Evolutionary conservation across 2,329 filamentous ascomycete species (phyloP).

Genomic region (Fusarium ramigenum): DNA sequence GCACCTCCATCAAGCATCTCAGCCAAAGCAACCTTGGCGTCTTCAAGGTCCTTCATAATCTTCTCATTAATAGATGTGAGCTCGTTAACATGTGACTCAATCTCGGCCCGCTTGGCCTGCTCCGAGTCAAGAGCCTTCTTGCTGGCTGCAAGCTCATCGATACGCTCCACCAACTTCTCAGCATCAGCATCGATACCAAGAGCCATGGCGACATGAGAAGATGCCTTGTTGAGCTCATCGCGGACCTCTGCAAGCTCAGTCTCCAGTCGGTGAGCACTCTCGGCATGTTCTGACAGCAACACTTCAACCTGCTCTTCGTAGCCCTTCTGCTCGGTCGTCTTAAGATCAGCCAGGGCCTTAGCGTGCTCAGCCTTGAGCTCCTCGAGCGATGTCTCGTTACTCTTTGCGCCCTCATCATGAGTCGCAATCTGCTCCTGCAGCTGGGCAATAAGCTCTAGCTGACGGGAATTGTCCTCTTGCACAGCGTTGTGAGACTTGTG

Average conservation of each 20-base stretch:
- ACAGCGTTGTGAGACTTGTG: conserved; percentile 66
- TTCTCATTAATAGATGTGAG: conserved; percentile 67
- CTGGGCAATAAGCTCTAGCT: conserved; percentile 59
- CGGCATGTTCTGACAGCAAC: conserved; percentile 69
- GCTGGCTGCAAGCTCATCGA: conserved; percentile 64
- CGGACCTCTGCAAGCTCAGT: conserved; percentile 71
- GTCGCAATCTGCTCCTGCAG: conserved; percentile 68
- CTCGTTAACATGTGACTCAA: conserved; percentile 65
- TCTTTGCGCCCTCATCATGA: conserved; percentile 67
- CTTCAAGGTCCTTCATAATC: conserved; percentile 69
- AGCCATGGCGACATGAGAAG: conserved; percentile 69
- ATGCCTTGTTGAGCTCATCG: conserved; percentile 71
- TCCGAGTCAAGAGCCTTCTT: conserved; percentile 68
- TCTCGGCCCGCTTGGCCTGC: conserved; percentile 65
- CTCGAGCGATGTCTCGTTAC: conserved; percentile 61
- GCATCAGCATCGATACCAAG: conserved; percentile 71
- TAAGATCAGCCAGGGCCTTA: conserved; percentile 60
- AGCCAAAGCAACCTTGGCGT: conserved; percentile 63
- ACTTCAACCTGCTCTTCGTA: conserved; percentile 66
- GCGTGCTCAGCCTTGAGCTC: conserved; percentile 61
- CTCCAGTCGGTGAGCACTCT: conserved; percentile 65
- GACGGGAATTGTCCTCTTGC: conserved; percentile 54
- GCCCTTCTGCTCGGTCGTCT: conserved; percentile 60
- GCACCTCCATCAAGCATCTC: conserved; percentile 61
- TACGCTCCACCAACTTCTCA: conserved; percentile 72